Conservation (phyloP, 345 rosid genomes). For the Salix suchowensis region DNA sequence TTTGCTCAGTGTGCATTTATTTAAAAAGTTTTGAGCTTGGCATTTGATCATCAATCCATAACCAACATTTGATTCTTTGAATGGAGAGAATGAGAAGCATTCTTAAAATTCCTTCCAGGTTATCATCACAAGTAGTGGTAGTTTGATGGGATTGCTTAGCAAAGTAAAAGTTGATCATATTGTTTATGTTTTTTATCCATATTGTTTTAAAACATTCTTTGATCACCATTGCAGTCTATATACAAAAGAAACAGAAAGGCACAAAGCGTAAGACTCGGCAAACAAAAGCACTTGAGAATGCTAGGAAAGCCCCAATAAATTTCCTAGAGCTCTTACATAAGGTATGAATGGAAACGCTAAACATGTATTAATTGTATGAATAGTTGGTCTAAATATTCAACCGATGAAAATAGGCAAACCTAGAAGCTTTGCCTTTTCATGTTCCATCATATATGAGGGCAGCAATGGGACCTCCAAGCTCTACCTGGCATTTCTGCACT, state of each 20-base stretch:
- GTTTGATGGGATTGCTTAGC: not conserved
- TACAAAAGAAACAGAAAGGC: constrained; percentile 76
- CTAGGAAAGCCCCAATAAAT: constrained; percentile 80
- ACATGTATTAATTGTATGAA: not conserved
- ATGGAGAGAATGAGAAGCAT: not conserved
- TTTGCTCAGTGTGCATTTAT: not conserved
- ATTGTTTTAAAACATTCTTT: not conserved
- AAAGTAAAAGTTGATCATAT: not conserved
- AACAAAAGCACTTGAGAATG: constrained; percentile 89
- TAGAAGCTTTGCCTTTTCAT: constrained; percentile 73
- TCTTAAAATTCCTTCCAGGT: not conserved
- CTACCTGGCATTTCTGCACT: constrained; percentile 67
- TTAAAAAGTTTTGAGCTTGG: not conserved
- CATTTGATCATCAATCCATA: not conserved
- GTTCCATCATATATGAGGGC: constrained; percentile 77
- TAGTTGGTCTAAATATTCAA: constrained; percentile 2
- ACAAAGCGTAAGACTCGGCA: constrained; percentile 86
- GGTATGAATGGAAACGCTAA: constrained; percentile 29
- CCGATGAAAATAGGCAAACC: constrained; percentile 51
- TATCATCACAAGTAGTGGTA: not conserved
- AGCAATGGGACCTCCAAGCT: constrained; percentile 76
- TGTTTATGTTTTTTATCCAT: not conserved
- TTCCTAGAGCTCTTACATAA: constrained; percentile 83
- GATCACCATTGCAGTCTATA: constrained; percentile 41
- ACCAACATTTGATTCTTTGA: not conserved